These are phyloP conservation scores for Lagenaria siceraria DNA, from an alignment of 306 rosid genomes.

Conservation along the genomic window DNA sequence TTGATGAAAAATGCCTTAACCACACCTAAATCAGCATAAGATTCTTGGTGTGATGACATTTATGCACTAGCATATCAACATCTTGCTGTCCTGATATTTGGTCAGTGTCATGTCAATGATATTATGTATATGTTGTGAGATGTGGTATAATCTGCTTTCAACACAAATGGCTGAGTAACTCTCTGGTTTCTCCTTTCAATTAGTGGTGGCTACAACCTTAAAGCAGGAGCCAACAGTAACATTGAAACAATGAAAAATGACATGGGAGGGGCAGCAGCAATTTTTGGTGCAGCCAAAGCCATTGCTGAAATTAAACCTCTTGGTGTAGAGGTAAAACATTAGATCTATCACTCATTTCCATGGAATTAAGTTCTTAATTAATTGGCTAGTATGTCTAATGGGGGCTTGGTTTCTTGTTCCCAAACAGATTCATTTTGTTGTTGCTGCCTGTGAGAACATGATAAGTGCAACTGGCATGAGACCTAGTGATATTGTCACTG, in stretches of 20 bases:
- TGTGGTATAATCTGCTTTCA: background rate
- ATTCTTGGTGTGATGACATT: too few species aligned
- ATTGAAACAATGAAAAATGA: conserved; percentile 85
- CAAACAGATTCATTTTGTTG: conserved; percentile 87
- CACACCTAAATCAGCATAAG: too few species aligned
- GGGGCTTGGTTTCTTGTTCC: background rate
- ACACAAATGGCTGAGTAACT: background rate
- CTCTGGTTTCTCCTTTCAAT: conserved; percentile 7
- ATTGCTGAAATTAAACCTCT: conserved; percentile 90
- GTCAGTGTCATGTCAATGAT: background rate
- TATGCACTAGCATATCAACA: too few species aligned
- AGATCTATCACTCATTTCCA: background rate
- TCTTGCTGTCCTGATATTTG: too few species aligned
- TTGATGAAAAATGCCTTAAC: too few species aligned
- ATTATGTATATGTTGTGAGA: background rate
- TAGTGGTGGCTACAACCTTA: conserved; percentile 99
- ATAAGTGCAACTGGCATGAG: conserved; percentile 98
- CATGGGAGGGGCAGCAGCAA: conserved; percentile 97
- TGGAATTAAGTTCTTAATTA: background rate
- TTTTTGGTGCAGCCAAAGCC: conserved; percentile 92
- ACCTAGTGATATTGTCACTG: conserved; percentile 93
- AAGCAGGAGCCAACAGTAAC: conserved; percentile 81
- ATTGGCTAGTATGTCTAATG: background rate
- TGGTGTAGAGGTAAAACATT: conserved; percentile 68
- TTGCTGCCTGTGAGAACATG: conserved; percentile 99